These are phyloP conservation scores for Patellifolia procumbens DNA, from an alignment of 179 eudicot species.

Conservation along the genomic window DNA sequence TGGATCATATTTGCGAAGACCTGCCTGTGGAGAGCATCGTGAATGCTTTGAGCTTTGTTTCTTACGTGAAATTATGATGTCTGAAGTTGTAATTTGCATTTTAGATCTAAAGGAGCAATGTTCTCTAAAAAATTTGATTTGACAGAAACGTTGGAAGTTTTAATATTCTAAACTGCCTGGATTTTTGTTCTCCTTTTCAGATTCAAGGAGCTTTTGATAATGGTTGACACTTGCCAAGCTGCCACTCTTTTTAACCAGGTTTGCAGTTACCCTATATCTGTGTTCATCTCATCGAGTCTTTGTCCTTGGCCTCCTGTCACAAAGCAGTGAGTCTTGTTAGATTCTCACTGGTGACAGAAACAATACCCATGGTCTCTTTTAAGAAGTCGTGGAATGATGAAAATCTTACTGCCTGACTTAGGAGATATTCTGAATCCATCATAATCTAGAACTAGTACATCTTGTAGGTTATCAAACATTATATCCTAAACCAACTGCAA, in stretches of 20 bases:
- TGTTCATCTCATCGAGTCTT: neutral
- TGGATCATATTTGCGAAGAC: neutral
- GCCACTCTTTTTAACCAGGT: conserved; percentile 97
- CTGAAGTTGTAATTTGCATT: neutral
- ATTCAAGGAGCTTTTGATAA: conserved; percentile 95
- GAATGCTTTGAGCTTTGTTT: neutral
- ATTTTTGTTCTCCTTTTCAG: conserved; percentile 42
- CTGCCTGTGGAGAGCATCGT: too few relatives aligned
- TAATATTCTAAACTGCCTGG: neutral
- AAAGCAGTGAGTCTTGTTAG: neutral
- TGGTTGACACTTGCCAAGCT: conserved; percentile 99
- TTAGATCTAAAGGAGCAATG: neutral
- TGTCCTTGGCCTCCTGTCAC: neutral
- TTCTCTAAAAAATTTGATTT: neutral
- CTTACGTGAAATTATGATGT: neutral
- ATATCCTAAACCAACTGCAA: too few relatives aligned
- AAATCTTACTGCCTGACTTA: too few relatives aligned
- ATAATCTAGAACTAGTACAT: too few relatives aligned
- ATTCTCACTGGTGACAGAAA: too few relatives aligned
- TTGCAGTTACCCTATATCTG: conserved; percentile 15
- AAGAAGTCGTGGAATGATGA: too few relatives aligned
- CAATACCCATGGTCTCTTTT: too few relatives aligned
- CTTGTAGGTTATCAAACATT: too few relatives aligned
- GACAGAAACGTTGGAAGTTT: conserved; percentile 7
- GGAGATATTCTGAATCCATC: too few relatives aligned